Base-by-base conservation (phyloP, 106 monocot species). In the Acorus gramineus region DNA sequence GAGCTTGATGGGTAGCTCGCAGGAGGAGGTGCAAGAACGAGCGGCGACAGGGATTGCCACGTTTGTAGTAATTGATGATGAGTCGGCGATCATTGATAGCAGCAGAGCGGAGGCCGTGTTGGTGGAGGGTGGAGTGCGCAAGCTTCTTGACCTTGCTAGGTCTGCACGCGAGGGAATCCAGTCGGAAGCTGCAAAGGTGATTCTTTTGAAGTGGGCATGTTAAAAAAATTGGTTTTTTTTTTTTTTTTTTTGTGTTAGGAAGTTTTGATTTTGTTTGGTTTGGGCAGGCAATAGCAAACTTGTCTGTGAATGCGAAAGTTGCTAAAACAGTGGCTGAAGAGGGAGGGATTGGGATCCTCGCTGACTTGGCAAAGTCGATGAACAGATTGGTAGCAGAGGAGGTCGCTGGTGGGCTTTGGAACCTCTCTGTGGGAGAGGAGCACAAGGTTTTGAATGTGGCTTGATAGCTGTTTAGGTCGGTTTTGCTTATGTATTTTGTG, bases 341-440 rank as follows among this genome's bases (percentile, higher is more conserved):
- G 71, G 96, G 91, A 12, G 96, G 96, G 45, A 96, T 96, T 46
- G 50, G 47, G 14, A 81, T 96, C 47, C 78, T 96, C 13, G 82
- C 87, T 43, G 76, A 83, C 57, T 72, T 96, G 11, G 91, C 96
- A 46, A 82, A 80, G 66, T 96, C 96, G 51, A 81, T 81, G 83
- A 96, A 96, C 67, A 84, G 81, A 63, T 68, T 96, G 64, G 96
- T 96, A 59, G 96, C 91, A 57, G 96, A 96, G 77, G 96, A 96
- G 70, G 96, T 91, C 71, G 96, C 96, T 64, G 96, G 96, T 59
- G 96, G 96, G 53, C 91, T 96, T 64, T 96, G 96, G 96, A 96
- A 96, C 65, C 96, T 96, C 65, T 96, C 96, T 53, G 96, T 96
- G 42, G 96, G 96, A 9, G 96, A 96, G 71, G 96, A 96, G 64